These are phyloP conservation scores for Fusarium solani-melongenae DNA, from an alignment of 2,329 filamentous ascomycete genomes.

Conservation along the genomic window DNA sequence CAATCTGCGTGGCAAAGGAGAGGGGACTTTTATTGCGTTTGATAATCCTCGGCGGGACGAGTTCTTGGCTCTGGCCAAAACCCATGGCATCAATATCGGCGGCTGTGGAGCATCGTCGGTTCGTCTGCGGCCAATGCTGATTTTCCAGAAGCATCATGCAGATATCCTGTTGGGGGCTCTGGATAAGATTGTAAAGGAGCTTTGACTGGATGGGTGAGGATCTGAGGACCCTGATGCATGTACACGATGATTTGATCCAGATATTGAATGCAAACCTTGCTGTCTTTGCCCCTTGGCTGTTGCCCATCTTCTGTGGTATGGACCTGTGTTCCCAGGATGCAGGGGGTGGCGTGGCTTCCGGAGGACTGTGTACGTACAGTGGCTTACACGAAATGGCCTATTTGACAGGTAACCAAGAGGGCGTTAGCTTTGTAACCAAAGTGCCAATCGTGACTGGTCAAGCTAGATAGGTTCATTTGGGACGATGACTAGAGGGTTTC, in stretches of 20 bases:
- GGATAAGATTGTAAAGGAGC: not conserved
- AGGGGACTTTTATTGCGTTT: not conserved
- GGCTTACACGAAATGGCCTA: too few species aligned
- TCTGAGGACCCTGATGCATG: not conserved
- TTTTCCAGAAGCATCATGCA: not conserved
- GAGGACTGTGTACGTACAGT: too few species aligned
- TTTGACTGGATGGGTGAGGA: not conserved
- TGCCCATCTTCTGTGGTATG: not conserved
- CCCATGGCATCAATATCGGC: not conserved
- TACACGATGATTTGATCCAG: not conserved
- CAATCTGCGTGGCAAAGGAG: not conserved
- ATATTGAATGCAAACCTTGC: not conserved
- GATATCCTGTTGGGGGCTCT: not conserved
- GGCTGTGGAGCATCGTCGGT: not conserved
- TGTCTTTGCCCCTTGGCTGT: not conserved
- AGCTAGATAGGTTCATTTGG: too few species aligned
- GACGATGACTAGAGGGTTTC: too few species aligned
- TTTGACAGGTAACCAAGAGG: too few species aligned
- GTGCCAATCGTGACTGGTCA: too few species aligned
- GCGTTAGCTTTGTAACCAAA: too few species aligned
- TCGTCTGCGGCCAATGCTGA: not conserved
- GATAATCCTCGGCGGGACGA: not conserved
- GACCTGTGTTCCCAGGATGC: too few species aligned
- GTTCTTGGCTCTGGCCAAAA: not conserved
- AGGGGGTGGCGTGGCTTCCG: too few species aligned